Evolutionary conservation across 345 rosid species (phyloP).

Genomic region (Erysimum cheiranthoides): DNA sequence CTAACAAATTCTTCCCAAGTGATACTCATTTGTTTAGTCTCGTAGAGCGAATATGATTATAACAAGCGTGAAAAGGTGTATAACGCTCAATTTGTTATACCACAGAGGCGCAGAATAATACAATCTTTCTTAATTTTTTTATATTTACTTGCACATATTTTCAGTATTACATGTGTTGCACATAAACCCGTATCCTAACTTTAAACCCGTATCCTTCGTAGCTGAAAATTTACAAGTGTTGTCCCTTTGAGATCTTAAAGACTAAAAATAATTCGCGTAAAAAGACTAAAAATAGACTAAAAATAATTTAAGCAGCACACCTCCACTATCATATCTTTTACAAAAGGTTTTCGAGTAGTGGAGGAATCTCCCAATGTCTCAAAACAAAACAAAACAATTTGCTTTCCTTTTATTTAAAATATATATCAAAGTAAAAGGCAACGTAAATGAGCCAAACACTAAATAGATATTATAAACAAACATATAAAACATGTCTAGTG

Average conservation of each 20-base stretch:
- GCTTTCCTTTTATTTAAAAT: constrained; percentile 22
- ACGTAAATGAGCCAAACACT: constrained; percentile 39
- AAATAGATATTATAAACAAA: constrained; percentile 39
- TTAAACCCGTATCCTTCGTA: background rate
- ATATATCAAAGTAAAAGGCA: constrained; percentile 28
- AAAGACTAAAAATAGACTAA: background rate
- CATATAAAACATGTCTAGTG: constrained; percentile 40
- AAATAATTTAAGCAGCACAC: constrained; percentile 39
- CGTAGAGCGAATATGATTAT: background rate
- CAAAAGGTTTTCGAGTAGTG: constrained; percentile 36
- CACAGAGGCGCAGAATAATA: background rate
- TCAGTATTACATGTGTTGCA: background rate
- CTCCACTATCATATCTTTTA: constrained; percentile 46
- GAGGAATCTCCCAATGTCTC: constrained; percentile 46
- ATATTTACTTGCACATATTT: background rate
- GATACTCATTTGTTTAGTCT: constrained; percentile 9
- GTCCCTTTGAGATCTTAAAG: constrained; percentile 38
- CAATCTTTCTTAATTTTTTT: background rate
- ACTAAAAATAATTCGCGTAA: constrained; percentile 17
- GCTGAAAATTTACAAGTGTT: background rate
- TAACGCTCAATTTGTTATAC: constrained; percentile 1
- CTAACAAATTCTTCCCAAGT: background rate
- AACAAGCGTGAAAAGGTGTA: background rate
- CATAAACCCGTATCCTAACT: no score
- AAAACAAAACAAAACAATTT: constrained; percentile 43